Conservation (phyloP, 805 yeast species). For the Hanseniaspora meyeri region DNA sequence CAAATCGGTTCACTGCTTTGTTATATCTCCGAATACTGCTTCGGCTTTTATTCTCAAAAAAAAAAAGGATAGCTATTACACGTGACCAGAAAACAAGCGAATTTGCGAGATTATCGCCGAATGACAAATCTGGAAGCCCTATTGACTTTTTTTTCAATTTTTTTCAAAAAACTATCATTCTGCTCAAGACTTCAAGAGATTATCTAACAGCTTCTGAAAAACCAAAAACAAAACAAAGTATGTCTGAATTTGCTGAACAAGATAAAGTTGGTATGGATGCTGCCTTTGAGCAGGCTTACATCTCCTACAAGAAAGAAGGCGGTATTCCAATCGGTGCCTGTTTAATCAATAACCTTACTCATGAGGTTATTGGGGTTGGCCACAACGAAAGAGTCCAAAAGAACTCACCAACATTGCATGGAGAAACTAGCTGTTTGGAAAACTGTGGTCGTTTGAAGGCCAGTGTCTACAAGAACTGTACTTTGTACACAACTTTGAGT, state of each 20-base stretch:
- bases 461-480: constrained; percentile 64
- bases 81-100: no score
- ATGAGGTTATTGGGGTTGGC: constrained; percentile 73
- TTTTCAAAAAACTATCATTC: no score
- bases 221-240: background rate
- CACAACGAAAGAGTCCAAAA: constrained; percentile 86
- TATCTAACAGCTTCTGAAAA: no score
- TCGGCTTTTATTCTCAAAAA: no score
- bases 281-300: constrained; percentile 60
- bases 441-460: constrained; percentile 85
- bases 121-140: no score
- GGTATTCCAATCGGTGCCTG: constrained; percentile 69
- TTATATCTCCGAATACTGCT: no score
- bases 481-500: constrained; percentile 82
- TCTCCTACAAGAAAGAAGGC: constrained; percentile 57
- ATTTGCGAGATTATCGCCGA: no score
- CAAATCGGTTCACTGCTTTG: no score
- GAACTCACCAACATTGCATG: constrained; percentile 73
- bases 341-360: constrained; percentile 41
- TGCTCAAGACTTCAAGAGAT: no score
- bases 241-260: constrained; percentile 32
- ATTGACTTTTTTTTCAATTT: no score
- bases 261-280: constrained; percentile 54
- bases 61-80: no score
- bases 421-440: constrained; percentile 81